phyloP scores from a whole-genome alignment of 2,329 filamentous ascomycete species.

The Akanthomyces dipterigenus region DNA sequence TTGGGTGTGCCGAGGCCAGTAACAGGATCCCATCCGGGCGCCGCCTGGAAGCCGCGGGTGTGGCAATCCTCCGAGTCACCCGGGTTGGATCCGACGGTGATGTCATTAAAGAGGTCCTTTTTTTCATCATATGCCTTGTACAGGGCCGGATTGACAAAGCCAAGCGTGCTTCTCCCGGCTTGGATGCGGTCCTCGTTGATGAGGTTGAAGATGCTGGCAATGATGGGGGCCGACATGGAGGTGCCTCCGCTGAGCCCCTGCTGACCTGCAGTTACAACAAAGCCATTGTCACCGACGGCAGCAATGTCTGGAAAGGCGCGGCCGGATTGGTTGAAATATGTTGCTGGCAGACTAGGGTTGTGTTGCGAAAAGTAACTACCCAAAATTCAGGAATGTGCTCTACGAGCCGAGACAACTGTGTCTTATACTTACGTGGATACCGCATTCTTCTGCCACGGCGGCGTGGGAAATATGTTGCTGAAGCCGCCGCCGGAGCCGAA shows the following conservation, averaged over 20 bases:
- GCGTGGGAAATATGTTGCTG: constrained; percentile 38
- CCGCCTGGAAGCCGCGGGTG: not conserved
- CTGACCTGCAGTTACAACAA: constrained; percentile 29
- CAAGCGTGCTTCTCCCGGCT: constrained; percentile 30
- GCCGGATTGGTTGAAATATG: constrained; percentile 32
- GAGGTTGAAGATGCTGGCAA: constrained; percentile 15
- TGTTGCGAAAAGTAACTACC: not conserved
- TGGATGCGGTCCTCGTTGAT: constrained; percentile 15
- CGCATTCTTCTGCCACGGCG: constrained; percentile 38
- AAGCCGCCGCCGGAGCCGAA: constrained; percentile 25
- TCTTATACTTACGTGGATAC: constrained; percentile 18
- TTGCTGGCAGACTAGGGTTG: constrained; percentile 13
- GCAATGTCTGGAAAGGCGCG: constrained; percentile 33
- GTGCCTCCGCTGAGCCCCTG: not conserved
- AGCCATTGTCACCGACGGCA: constrained; percentile 39
- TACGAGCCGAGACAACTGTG: too few species aligned
- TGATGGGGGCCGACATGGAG: constrained; percentile 15
- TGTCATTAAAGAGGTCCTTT: not conserved
- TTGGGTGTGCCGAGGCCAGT: not conserved
- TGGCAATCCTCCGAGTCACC: not conserved
- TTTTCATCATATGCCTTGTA: constrained; percentile 3
- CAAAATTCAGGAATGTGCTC: not conserved
- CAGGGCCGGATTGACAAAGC: constrained; percentile 22
- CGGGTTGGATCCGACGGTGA: not conserved
- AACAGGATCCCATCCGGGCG: not conserved